phyloP scores from a whole-genome alignment of 2,329 filamentous ascomycete genomes.

The Apiospora sp. region DNA sequence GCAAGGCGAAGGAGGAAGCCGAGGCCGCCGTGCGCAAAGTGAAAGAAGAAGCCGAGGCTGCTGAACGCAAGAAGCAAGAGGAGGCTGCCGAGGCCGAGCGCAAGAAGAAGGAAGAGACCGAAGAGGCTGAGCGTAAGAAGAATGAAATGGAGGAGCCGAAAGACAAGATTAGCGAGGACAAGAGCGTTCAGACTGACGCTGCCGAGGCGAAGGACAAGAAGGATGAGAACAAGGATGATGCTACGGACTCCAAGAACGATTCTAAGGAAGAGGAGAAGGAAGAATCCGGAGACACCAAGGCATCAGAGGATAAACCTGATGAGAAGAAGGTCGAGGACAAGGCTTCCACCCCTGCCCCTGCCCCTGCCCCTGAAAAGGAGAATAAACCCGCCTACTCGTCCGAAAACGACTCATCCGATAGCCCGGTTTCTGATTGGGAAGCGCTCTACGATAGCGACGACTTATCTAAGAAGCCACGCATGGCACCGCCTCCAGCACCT shows the following conservation, averaged over 20 bases:
- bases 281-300: constrained; percentile 9
- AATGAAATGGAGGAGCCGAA: constrained; percentile 38
- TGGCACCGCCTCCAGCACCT: constrained; percentile 39
- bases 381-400: constrained; percentile 49
- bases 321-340: constrained; percentile 28
- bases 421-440: constrained; percentile 67
- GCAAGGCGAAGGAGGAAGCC: constrained; percentile 49
- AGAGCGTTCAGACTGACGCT: constrained; percentile 1
- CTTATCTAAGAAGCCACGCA: constrained; percentile 59
- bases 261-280: constrained; percentile 24
- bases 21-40: constrained; percentile 35
- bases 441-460: constrained; percentile 67
- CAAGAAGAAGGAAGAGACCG: constrained; percentile 42
- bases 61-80: constrained; percentile 46
- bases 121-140: constrained; percentile 35
- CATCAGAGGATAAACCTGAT: constrained; percentile 28
- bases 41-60: constrained; percentile 44
- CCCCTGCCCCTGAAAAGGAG: constrained; percentile 31
- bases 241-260: constrained; percentile 34
- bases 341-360: constrained; percentile 31
- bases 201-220: constrained; percentile 25
- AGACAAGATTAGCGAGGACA: constrained; percentile 41
- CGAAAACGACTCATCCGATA: constrained; percentile 65
- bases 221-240: constrained; percentile 33
- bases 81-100: constrained; percentile 41